Percentiles rank a stretch among this genome's conserved stretches.
These are phyloP conservation scores for Suillus variegatus DNA, from an alignment of 768 basidiomycete genomes.

Conservation along the genomic window DNA sequence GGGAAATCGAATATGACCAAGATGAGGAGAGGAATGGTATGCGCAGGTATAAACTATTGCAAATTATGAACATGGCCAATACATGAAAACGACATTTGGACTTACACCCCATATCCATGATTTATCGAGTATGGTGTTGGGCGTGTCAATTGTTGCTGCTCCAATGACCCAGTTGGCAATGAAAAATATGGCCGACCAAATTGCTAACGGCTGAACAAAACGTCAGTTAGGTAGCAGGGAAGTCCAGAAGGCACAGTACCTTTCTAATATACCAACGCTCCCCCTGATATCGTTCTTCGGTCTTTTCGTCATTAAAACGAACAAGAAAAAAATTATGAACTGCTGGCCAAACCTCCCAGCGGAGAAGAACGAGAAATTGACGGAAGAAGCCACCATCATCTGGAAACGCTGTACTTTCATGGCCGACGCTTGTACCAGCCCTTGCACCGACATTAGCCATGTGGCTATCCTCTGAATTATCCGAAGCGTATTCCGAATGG, in stretches of 20 bases:
- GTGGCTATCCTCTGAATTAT: conserved; percentile 51
- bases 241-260: conserved; percentile 23
- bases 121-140: conserved; percentile 51
- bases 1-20: conserved; percentile 77
- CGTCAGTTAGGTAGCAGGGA: not conserved
- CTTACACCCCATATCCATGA: conserved; percentile 60
- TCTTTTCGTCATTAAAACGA: conserved; percentile 60
- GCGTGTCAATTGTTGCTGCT: conserved; percentile 48
- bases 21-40: conserved; percentile 63
- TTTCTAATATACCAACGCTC: conserved; percentile 78
- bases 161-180: conserved; percentile 71
- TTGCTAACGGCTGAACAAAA: conserved; percentile 45
- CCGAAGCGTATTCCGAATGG: conserved; percentile 50
- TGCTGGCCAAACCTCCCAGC: conserved; percentile 60
- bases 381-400: conserved; percentile 38
- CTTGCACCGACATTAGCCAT: conserved; percentile 26
- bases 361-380: conserved; percentile 42
- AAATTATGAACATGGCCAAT: not conserved
- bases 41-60: conserved; percentile 51
- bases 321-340: conserved; percentile 60
- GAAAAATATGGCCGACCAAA: conserved; percentile 66
- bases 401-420: conserved; percentile 34
- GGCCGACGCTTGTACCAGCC: conserved; percentile 36
- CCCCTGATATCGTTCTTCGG: conserved; percentile 51
- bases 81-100: conserved; percentile 17